Evolutionary conservation across 1,139 yeast genomes (phyloP).

Genomic region (Zhuliangozyma blackwelliae): DNA sequence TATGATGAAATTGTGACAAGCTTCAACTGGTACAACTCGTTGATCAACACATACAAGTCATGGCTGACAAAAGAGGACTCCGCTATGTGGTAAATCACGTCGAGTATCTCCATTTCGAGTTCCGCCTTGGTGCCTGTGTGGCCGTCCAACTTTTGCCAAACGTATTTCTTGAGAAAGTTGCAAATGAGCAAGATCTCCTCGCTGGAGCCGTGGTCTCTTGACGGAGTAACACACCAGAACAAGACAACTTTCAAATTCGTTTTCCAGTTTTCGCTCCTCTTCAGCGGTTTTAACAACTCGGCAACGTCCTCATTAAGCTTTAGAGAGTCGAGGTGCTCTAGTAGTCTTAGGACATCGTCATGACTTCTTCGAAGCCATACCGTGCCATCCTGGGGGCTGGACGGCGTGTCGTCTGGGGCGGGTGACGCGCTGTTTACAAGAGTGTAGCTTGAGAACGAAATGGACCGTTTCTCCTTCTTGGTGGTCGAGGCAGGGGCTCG

Average conservation of each 20-base stretch:
- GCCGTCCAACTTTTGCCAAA: conserved; percentile 15
- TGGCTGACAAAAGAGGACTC: conserved; percentile 25
- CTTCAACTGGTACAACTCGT: conserved; percentile 50
- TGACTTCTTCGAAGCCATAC: too few relatives aligned
- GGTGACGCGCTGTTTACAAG: conserved; percentile 28
- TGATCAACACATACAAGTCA: conserved; percentile 48
- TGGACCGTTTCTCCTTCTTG: background rate
- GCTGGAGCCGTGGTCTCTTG: conserved; percentile 26
- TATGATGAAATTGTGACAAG: conserved; percentile 63
- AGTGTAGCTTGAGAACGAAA: conserved; percentile 1
- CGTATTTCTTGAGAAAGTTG: conserved; percentile 34
- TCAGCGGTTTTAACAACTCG: conserved; percentile 23
- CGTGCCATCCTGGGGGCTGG: too few relatives aligned
- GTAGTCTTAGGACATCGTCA: too few relatives aligned
- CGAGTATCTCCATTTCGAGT: conserved; percentile 47
- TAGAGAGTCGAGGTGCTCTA: conserved; percentile 1
- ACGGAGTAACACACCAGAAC: conserved; percentile 48
- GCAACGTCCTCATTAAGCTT: conserved; percentile 31
- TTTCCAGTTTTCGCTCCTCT: conserved; percentile 30
- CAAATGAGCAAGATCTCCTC: conserved; percentile 36
- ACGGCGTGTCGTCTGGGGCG: conserved; percentile 28
- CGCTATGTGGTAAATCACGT: conserved; percentile 43
- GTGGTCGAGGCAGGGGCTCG: too few relatives aligned
- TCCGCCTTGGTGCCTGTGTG: conserved; percentile 20
- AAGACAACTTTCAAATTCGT: conserved; percentile 33